phyloP scores from a whole-genome alignment of 1,284 basidiomycete species.

The Apiotrichum veenhuisii region DNA sequence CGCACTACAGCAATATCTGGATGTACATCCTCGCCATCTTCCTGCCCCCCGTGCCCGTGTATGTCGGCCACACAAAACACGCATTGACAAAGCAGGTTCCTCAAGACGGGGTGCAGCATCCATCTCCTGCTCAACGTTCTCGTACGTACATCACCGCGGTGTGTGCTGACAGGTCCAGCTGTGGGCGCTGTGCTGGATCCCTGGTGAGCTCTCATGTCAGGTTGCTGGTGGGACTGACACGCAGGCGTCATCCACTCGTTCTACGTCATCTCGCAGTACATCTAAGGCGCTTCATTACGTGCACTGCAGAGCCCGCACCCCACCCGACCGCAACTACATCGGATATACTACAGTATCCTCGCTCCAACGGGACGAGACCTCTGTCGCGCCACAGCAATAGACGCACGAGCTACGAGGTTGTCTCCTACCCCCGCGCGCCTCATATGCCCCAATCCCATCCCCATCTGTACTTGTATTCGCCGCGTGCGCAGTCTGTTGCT shows the following conservation, averaged over 20 bases:
- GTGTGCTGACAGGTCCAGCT: neutral
- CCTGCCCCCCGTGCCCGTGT: constrained; percentile 12
- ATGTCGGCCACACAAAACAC: neutral
- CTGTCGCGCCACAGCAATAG: too few relatives aligned
- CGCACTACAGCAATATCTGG: neutral
- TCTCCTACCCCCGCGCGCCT: too few relatives aligned
- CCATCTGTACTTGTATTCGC: too few relatives aligned
- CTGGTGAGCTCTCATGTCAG: neutral
- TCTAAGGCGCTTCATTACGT: too few relatives aligned
- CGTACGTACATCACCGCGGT: neutral
- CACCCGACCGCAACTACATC: too few relatives aligned
- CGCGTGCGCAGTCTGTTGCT: too few relatives aligned
- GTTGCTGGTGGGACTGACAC: neutral
- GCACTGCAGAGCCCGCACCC: too few relatives aligned
- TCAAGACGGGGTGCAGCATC: constrained; percentile 6
- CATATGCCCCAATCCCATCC: too few relatives aligned
- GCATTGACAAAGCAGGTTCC: neutral
- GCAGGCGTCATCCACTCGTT: constrained; percentile 8
- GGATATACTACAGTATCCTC: too few relatives aligned
- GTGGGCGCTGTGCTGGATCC: constrained; percentile 11
- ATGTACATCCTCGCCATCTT: constrained; percentile 10
- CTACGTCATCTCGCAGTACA: neutral
- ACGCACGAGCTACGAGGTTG: too few relatives aligned
- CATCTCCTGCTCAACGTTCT: constrained; percentile 9
- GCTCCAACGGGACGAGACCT: too few relatives aligned